Conservation (phyloP, 805 yeast species). For the Ascoidea asiatica region DNA sequence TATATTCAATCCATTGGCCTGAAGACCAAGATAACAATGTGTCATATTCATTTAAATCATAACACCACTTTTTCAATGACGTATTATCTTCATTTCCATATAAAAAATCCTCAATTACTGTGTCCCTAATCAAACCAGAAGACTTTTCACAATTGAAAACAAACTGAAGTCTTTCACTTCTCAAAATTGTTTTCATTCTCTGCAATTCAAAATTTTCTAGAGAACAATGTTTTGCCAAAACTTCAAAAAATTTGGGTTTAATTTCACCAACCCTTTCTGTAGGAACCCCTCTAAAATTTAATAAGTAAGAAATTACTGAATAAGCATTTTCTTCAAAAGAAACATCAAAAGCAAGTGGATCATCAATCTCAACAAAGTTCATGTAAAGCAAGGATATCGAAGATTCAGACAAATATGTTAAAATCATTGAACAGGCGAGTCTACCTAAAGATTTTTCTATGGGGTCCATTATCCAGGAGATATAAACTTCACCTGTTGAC, state of each 20-base stretch:
- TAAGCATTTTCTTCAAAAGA: conserved; percentile 67
- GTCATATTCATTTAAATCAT: conserved; percentile 44
- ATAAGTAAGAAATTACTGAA: conserved; percentile 29
- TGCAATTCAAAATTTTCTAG: conserved; percentile 41
- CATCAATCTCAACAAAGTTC: conserved; percentile 63
- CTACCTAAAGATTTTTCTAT: conserved; percentile 35
- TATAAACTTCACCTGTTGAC: conserved; percentile 56
- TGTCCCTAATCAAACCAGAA: conserved; percentile 44
- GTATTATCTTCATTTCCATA: conserved; percentile 59
- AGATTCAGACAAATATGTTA: conserved; percentile 63
- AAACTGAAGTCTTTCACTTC: conserved; percentile 48
- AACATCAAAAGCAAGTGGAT: conserved; percentile 67
- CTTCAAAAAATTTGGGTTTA: conserved; percentile 32
- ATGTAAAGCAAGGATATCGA: conserved; percentile 66
- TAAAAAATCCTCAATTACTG: conserved; percentile 66
- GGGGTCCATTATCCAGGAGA: conserved; percentile 77
- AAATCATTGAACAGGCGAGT: conserved; percentile 59
- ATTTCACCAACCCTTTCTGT: conserved; percentile 43
- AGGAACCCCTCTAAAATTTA: conserved; percentile 62
- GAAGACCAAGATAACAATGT: conserved; percentile 43
- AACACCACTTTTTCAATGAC: conserved; percentile 39
- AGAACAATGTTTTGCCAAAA: conserved; percentile 39
- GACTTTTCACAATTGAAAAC: conserved; percentile 50
- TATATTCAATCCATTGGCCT: conserved; percentile 52
- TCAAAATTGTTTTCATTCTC: conserved; percentile 55